Evolutionary conservation across 495 filamentous ascomycete genomes (phyloP).

Genomic region (Parachaetomium inaequale): DNA sequence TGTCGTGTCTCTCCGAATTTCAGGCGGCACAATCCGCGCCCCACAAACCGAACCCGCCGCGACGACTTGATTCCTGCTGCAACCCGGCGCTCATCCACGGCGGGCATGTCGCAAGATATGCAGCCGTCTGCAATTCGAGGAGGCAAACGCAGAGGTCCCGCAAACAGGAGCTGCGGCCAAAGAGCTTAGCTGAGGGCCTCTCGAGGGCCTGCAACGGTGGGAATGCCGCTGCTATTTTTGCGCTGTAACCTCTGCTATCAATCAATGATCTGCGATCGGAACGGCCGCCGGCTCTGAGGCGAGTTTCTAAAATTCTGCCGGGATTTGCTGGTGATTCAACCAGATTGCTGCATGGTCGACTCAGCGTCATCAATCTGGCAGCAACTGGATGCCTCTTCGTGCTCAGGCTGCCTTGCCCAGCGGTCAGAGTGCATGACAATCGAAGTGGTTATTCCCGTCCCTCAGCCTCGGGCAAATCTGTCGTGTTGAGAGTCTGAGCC

Average conservation of each 20-base stretch:
- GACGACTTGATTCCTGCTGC: background rate
- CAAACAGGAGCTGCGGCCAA: too few relatives aligned
- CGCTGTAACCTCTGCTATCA: background rate
- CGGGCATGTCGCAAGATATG: background rate
- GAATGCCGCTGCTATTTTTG: conserved; percentile 16
- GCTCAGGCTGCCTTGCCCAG: too few relatives aligned
- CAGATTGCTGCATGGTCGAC: background rate
- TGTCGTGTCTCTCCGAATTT: background rate
- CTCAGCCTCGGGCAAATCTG: too few relatives aligned
- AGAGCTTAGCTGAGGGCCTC: too few relatives aligned
- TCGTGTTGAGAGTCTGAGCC: too few relatives aligned
- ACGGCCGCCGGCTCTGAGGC: background rate
- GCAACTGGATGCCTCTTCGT: background rate
- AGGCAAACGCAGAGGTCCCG: too few relatives aligned
- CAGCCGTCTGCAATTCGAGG: too few relatives aligned
- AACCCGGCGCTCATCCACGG: background rate
- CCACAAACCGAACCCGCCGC: background rate
- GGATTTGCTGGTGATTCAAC: background rate
- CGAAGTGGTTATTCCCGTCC: too few relatives aligned
- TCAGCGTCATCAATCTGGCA: background rate
- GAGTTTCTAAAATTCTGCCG: background rate
- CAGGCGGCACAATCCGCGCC: background rate
- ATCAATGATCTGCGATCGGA: background rate
- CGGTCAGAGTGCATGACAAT: too few relatives aligned
- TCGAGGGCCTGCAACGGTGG: conserved; percentile 1